A percentile compares a stretch with the other conserved stretches of the same genome.
These are phyloP conservation scores for Pythium phragmiticola DNA, from an alignment of 352 stramenopile species.

Conservation along the genomic window DNA sequence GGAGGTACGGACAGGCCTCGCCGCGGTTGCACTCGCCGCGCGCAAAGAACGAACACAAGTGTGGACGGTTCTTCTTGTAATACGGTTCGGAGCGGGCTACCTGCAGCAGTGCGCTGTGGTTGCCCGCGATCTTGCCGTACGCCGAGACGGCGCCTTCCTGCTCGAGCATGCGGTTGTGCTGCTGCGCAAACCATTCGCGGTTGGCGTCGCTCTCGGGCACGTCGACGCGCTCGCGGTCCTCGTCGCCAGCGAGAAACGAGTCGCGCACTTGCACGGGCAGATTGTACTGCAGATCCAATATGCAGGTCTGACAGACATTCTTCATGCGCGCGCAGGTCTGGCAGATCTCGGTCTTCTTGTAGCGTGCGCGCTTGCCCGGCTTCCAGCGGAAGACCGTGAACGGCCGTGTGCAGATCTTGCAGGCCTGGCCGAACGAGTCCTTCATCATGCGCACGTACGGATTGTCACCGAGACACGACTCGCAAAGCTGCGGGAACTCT, in stretches of 20 bases:
- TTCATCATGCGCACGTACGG: constrained; percentile 99
- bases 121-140: constrained; percentile 80
- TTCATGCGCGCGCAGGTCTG: constrained; percentile 98
- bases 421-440: constrained; percentile 94
- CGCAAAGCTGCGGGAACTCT: constrained; percentile 98
- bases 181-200: constrained; percentile 93
- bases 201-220: constrained; percentile 94
- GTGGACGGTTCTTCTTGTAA: constrained; percentile 90
- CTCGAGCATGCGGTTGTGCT: constrained; percentile 90
- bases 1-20: constrained; percentile 92
- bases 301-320: constrained; percentile 99
- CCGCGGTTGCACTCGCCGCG: constrained; percentile 93
- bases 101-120: constrained; percentile 79
- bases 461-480: constrained; percentile 98
- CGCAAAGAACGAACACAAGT: constrained; percentile 95
- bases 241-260: constrained; percentile 70
- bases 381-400: constrained; percentile 99
- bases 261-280: constrained; percentile 94
- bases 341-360: constrained; percentile 99
- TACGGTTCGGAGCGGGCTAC: constrained; percentile 87
- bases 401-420: constrained; percentile 97
- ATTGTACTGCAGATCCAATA: constrained; percentile 98
- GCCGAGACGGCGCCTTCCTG: constrained; percentile 85
- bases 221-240: constrained; percentile 56
- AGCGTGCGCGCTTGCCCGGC: constrained; percentile 94